Evolutionary conservation across 495 filamentous ascomycete species (phyloP).

Genomic region (Bombardia bombarda): DNA sequence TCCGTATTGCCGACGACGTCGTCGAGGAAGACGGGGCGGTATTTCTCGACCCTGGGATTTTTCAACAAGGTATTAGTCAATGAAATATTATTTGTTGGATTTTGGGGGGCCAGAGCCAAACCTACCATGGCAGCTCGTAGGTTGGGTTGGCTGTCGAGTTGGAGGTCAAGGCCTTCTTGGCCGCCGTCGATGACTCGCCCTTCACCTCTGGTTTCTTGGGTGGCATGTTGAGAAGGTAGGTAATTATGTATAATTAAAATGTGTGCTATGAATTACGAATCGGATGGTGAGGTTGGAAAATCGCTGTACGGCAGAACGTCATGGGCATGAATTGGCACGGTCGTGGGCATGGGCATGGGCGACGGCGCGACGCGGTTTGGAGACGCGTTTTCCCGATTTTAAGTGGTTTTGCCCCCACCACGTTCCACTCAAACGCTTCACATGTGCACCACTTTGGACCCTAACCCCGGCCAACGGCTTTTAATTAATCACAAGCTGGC

Average conservation of each 20-base stretch:
- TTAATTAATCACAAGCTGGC: too few relatives aligned
- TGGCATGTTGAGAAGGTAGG: background rate
- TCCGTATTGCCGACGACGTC: conserved; percentile 97
- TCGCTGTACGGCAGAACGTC: background rate
- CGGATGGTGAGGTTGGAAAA: background rate
- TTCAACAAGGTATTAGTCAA: too few relatives aligned
- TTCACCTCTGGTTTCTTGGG: conserved; percentile 7
- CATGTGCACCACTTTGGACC: conserved; percentile 1
- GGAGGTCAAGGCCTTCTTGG: conserved; percentile 57
- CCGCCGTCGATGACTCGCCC: conserved; percentile 72
- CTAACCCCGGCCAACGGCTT: too few relatives aligned
- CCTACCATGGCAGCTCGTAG: conserved; percentile 90
- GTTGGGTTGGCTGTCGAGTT: conserved; percentile 51
- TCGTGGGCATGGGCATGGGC: background rate
- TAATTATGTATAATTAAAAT: too few relatives aligned
- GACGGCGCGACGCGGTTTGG: conserved; percentile 10
- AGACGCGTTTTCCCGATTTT: conserved; percentile 13
- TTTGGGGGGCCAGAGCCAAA: conserved; percentile 7
- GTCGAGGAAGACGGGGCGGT: conserved; percentile 86
- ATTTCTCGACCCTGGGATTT: conserved; percentile 98
- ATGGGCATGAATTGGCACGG: too few relatives aligned
- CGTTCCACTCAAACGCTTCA: background rate
- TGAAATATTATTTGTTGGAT: too few relatives aligned
- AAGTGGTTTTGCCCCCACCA: conserved; percentile 12
- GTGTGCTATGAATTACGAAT: background rate